phyloP scores from a whole-genome alignment of 768 basidiomycete species.

The Solioccasus polychromus region DNA sequence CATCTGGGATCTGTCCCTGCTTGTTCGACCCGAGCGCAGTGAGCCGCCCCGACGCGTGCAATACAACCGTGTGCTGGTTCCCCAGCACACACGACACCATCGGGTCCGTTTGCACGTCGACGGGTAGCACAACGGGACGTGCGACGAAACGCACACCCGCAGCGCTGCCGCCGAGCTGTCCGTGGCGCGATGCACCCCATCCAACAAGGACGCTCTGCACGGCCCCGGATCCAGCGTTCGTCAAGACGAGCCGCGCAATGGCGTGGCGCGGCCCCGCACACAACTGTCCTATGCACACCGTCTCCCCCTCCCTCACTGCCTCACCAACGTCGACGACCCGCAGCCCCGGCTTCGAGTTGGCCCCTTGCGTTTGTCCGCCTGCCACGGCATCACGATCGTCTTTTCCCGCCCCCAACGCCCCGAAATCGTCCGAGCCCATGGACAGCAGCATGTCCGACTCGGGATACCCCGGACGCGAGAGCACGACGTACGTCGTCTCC shows the following conservation, averaged over 20 bases:
- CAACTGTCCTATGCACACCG: constrained; percentile 41
- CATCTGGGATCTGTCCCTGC: constrained; percentile 67
- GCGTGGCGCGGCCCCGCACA: constrained; percentile 73
- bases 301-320: no score
- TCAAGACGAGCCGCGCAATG: constrained; percentile 42
- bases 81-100: constrained; percentile 41
- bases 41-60: constrained; percentile 45
- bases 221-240: constrained; percentile 20
- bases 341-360: background rate
- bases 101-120: constrained; percentile 28
- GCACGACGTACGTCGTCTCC: constrained; percentile 79
- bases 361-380: no score
- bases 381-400: no score
- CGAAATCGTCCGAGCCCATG: constrained; percentile 84
- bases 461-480: constrained; percentile 40
- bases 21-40: constrained; percentile 64
- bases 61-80: constrained; percentile 50
- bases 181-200: constrained; percentile 85
- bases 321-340: constrained; percentile 13
- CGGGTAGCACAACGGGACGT: constrained; percentile 34
- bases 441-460: constrained; percentile 64
- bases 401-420: constrained; percentile 64
- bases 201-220: constrained; percentile 48
- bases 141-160: constrained; percentile 5
- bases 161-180: constrained; percentile 66